phyloP scores from a whole-genome alignment of 208 protist genomes.

The Acanthamoeba lugdunensis region DNA sequence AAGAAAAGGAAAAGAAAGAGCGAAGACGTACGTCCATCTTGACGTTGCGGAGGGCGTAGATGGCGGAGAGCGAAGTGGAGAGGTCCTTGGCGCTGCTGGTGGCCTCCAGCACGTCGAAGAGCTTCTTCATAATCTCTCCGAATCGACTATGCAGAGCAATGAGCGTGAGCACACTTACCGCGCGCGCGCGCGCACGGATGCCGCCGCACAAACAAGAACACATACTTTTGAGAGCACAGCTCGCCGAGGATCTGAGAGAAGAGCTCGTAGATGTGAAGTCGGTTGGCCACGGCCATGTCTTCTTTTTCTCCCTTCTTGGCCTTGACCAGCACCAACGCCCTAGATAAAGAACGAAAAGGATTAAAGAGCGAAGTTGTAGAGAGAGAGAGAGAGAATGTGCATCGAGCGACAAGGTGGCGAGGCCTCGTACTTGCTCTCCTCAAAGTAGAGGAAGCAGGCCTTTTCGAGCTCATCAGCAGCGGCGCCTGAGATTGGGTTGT shows the following conservation, averaged over 20 bases:
- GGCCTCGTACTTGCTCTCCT: slow-evolving; percentile 55
- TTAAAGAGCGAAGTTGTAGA: background rate
- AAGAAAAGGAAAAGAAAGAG: slow-evolving; percentile 17
- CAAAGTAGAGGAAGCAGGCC: slow-evolving; percentile 70
- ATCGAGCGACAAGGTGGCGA: background rate
- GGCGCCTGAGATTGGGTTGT: slow-evolving; percentile 13
- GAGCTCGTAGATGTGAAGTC: slow-evolving; percentile 62
- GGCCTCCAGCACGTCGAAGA: slow-evolving; percentile 53
- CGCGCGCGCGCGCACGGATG: background rate
- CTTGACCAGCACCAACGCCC: slow-evolving; percentile 48
- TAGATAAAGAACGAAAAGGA: background rate
- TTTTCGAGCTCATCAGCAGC: slow-evolving; percentile 62
- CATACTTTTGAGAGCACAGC: slow-evolving; percentile 38
- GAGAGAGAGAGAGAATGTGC: background rate
- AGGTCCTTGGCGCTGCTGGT: slow-evolving; percentile 49
- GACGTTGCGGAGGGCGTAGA: slow-evolving; percentile 54
- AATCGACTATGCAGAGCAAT: background rate
- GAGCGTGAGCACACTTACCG: background rate
- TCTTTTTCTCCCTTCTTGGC: slow-evolving; percentile 57
- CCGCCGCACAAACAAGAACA: background rate
- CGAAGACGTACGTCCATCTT: slow-evolving; percentile 36
- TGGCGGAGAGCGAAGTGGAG: slow-evolving; percentile 40
- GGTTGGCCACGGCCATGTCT: slow-evolving; percentile 35
- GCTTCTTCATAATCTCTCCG: slow-evolving; percentile 60
- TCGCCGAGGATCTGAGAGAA: slow-evolving; percentile 65